Base-by-base conservation (phyloP, 1,284 basidiomycete genomes). In the Thecaphora thlaspeos region DNA sequence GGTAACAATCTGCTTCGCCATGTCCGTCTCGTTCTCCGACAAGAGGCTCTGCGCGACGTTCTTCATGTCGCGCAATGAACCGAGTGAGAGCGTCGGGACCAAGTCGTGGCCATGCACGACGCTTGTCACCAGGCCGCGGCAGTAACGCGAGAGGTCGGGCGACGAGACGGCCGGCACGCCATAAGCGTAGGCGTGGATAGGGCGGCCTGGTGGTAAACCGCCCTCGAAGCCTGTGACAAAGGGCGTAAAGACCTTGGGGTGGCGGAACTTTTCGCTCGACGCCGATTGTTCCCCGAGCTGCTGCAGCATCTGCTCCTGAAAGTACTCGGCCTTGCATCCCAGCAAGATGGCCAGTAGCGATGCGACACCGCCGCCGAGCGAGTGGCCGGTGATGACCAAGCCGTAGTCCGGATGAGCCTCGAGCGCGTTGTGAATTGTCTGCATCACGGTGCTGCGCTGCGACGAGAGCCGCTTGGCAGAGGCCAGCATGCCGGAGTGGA, bases 401-500 rank as follows among this genome's bases (percentile, higher is more conserved):
- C 82, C 82, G 46, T 82, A 83, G 2, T 70, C 69, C 3, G 81
- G 80, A 45, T 80, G 77, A 41, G 76, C 58, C 15, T 70, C 61
- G 9, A 83, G 63, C 0, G 81, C 81, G 5, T 77, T 61, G 3
- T 71, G 61, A 10, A 83, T 69, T 24, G 79, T 80, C 52, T 80
- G 75, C 67, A 81, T 80, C 0, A 83, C 81, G 0, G 78, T 80
- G 23, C 79, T 79, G 17, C 73, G 71, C 51, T 75, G 74, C 19
- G 69, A 70, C 32, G 76, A 77, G 21, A 83, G 71, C 34, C 77
- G 70, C 8, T 77, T 65, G 1, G 82, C 81, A 1, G 80, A 79
- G 46, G 79, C 70, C 21, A 80, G 77, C 81, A 83, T 83, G 22
- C 82, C 82, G n/a, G 76, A 70, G 55, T 83, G 82, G 19, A 80